Conservation (phyloP, 129 eudicot genomes). For the Heracleum sosnowskyi region DNA sequence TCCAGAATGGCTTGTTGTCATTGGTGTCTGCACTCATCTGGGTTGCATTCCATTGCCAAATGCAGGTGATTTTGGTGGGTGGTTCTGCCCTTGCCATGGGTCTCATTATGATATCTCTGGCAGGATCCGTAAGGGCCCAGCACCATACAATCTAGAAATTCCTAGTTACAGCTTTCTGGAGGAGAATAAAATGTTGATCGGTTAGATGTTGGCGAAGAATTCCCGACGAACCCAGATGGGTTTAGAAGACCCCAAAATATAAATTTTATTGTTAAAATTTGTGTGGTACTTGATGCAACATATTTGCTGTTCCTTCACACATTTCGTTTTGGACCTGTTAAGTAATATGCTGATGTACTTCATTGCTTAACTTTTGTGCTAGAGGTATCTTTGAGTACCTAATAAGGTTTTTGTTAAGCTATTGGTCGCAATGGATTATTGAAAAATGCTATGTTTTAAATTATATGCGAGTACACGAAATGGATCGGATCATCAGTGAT, state of each 20-base stretch:
- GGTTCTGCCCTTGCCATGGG: constrained; percentile 71
- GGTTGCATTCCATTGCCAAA: constrained; percentile 64
- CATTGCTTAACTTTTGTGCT: constrained; percentile 19
- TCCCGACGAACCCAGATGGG: neutral
- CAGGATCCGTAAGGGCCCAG: constrained; percentile 63
- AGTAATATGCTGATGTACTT: constrained; percentile 15
- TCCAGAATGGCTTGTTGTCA: constrained; percentile 60
- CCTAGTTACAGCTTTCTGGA: constrained; percentile 57
- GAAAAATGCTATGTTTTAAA: neutral
- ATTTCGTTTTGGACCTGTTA: constrained; percentile 12
- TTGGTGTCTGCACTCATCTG: constrained; percentile 60
- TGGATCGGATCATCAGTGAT: neutral
- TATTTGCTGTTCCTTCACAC: constrained; percentile 9
- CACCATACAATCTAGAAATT: constrained; percentile 57
- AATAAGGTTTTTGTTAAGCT: constrained; percentile 27
- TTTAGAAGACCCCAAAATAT: constrained; percentile 19
- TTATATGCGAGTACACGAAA: neutral
- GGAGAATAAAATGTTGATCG: constrained; percentile 48
- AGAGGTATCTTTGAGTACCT: constrained; percentile 14
- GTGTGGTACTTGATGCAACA: constrained; percentile 17
- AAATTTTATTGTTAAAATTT: constrained; percentile 6
- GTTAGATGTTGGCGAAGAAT: constrained; percentile 18
- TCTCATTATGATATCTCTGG: constrained; percentile 65
- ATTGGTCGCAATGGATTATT: no score
- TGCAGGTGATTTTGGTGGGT: constrained; percentile 60